Conservation (phyloP, 2,329 filamentous ascomycete genomes). For the Aspergillus niger region DNA sequence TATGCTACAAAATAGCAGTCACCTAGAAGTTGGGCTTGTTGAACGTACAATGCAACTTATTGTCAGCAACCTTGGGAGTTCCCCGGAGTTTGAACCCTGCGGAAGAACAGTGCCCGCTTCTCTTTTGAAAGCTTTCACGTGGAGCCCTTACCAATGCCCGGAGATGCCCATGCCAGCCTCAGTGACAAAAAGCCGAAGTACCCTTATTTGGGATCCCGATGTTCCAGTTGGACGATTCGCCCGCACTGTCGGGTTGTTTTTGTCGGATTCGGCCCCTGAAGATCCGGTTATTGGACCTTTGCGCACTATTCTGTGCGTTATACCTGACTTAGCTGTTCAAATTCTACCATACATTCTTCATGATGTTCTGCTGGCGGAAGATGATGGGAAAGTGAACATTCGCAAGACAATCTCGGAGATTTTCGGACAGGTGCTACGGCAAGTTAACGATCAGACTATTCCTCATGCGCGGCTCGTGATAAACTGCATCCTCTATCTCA, state of each 20-base stretch:
- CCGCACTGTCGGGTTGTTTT: slow-evolving; percentile 42
- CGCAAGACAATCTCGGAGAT: slow-evolving; percentile 67
- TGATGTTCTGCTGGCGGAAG: slow-evolving; percentile 70
- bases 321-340: slow-evolving; percentile 70
- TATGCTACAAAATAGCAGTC: slow-evolving; percentile 61
- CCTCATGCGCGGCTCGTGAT: slow-evolving; percentile 73
- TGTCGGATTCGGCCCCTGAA: slow-evolving; percentile 61
- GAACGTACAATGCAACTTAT: slow-evolving; percentile 50
- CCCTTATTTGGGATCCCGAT: slow-evolving; percentile 23
- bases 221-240: slow-evolving; percentile 37
- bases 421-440: slow-evolving; percentile 64
- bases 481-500: slow-evolving; percentile 81
- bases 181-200: slow-evolving; percentile 20
- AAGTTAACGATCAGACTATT: slow-evolving; percentile 45
- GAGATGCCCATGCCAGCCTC: slow-evolving; percentile 23
- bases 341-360: slow-evolving; percentile 85
- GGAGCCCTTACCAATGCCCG: slow-evolving; percentile 46
- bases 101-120: slow-evolving; percentile 38
- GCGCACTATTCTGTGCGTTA: slow-evolving; percentile 63
- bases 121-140: slow-evolving; percentile 45
- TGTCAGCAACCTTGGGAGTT: slow-evolving; percentile 35
- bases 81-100: slow-evolving; percentile 37
- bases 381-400: slow-evolving; percentile 61
- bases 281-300: slow-evolving; percentile 72
- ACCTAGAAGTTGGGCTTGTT: slow-evolving; percentile 45